Conservation (phyloP, 2,329 filamentous ascomycete species). For the Mariannaea elegans region DNA sequence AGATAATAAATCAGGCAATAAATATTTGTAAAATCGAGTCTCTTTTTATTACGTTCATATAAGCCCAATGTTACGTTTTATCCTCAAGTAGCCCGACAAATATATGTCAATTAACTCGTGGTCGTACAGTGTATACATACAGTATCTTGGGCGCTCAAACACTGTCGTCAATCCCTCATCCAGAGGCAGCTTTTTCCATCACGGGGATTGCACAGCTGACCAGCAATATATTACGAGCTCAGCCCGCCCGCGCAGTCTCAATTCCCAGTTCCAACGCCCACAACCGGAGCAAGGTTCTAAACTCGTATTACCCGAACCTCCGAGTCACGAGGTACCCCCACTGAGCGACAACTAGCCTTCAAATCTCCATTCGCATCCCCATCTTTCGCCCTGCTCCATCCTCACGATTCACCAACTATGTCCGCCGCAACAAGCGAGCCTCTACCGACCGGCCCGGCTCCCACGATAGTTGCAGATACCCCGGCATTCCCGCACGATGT, state of each 20-base stretch:
- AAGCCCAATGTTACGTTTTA: too few species aligned
- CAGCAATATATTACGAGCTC: conserved; percentile 30
- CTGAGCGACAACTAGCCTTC: conserved; percentile 24
- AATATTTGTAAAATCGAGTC: too few species aligned
- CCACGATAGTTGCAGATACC: conserved; percentile 25
- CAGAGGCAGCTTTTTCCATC: conserved; percentile 22
- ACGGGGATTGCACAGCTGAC: conserved; percentile 17
- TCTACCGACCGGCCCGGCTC: conserved; percentile 27
- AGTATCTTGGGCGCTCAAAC: conserved; percentile 8
- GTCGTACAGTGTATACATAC: conserved; percentile 24
- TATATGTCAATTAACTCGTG: neutral
- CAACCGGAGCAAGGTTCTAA: neutral
- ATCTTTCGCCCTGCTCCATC: neutral
- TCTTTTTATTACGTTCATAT: too few species aligned
- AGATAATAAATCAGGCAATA: too few species aligned
- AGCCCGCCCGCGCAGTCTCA: conserved; percentile 29
- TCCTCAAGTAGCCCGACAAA: too few species aligned
- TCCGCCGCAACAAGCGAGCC: conserved; percentile 18
- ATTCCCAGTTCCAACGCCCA: conserved; percentile 12
- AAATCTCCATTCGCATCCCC: conserved; percentile 6
- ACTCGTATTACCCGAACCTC: neutral
- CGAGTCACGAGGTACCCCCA: conserved; percentile 28
- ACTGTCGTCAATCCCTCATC: conserved; percentile 28
- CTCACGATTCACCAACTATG: conserved; percentile 13
- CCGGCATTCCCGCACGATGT: conserved; percentile 40